Evolutionary conservation across 805 yeast species (phyloP).

Genomic region (Wickerhamiella sergipiensis): DNA sequence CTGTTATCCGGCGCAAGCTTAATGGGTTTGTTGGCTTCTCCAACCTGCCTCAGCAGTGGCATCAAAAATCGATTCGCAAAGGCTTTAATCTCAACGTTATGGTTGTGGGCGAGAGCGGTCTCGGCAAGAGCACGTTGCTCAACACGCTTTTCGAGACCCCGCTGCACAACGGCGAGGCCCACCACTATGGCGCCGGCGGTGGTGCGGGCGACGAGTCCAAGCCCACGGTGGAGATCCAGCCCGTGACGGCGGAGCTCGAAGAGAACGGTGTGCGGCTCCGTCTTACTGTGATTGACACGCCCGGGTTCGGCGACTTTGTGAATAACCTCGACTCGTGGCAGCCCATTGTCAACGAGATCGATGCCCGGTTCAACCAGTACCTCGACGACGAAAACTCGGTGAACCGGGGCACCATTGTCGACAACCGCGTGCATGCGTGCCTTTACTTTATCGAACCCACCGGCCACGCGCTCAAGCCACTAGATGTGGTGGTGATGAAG

Average conservation of each 20-base stretch:
- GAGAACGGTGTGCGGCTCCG: slow-evolving; percentile 86
- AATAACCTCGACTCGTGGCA: slow-evolving; percentile 73
- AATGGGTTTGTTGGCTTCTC: slow-evolving; percentile 95
- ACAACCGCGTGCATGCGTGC: slow-evolving; percentile 84
- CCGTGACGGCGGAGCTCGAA: slow-evolving; percentile 60
- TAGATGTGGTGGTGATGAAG: slow-evolving; percentile 81
- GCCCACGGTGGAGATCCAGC: slow-evolving; percentile 40
- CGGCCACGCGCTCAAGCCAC: slow-evolving; percentile 79
- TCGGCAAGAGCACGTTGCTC: slow-evolving; percentile 85
- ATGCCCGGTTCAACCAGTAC: slow-evolving; percentile 71
- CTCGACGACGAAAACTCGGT: slow-evolving; percentile 82
- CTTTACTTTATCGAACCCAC: slow-evolving; percentile 94
- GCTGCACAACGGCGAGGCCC: slow-evolving; percentile 33
- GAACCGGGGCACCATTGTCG: slow-evolving; percentile 55
- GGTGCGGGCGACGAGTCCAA: slow-evolving; percentile 3
- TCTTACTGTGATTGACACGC: slow-evolving; percentile 74
- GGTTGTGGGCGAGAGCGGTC: slow-evolving; percentile 74
- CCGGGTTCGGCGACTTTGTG: slow-evolving; percentile 87
- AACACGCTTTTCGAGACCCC: slow-evolving; percentile 75
- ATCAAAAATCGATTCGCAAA: slow-evolving; percentile 75
- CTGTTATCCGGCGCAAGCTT: slow-evolving; percentile 67
- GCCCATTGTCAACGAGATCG: slow-evolving; percentile 83
- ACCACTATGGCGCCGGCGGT: slow-evolving; percentile 17
- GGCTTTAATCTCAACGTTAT: slow-evolving; percentile 83
- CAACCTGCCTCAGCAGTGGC: slow-evolving; percentile 97